Base-by-base conservation (phyloP, 2,329 filamentous ascomycete species). In the Aspergillus uvarum region DNA sequence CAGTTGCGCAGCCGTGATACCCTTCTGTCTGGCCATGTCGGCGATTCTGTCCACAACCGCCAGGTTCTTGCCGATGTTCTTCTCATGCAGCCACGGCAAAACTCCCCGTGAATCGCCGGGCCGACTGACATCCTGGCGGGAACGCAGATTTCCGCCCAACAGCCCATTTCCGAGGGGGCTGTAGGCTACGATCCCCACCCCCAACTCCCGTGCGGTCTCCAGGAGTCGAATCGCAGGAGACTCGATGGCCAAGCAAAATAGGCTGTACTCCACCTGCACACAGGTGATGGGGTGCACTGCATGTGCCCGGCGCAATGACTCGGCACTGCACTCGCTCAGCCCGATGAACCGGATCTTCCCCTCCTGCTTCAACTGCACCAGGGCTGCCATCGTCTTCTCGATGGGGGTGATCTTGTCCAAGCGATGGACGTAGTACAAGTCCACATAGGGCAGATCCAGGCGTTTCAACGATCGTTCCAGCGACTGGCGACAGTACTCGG, bases 21-120 rank as follows among this genome's bases (percentile, higher is more conserved):
- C 79, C 73, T 88, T 88, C 67, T 75, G 76, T 51, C 76, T 73
- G 0, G 85, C 85, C 4, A 87, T 67, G 12, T 64, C 76, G 0
- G 69, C 68, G 54, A 89, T 78, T 19, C 72, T 71, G 32, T 83
- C 80, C 3, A 86, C 81, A 2, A 88, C 70, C 62, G 77, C 74
- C 11, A 87, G 61, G 63, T 88, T 88, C 70, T 83, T 83, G 8
- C 70, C 72, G 65, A 86, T 82, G 64, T 87, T 84, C 54, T 82
- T 83, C 16, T 77, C 74, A 2, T 65, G 72, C 69, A 84, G 85
- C 12, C 84, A 78, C 2, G 84, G 83, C 16, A 81, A 51, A 10
- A 63, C 62, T 19, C 65, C 59, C 5, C 85, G 80, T 66, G 79
- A 76, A 67, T 87, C 83, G 2, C 67, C 73, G n/a, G 74, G 73